A percentile compares a stretch with the other conserved stretches of the same genome.
Evolutionary conservation across 768 basidiomycete genomes (phyloP).

Genomic region (Russula brevipes): DNA sequence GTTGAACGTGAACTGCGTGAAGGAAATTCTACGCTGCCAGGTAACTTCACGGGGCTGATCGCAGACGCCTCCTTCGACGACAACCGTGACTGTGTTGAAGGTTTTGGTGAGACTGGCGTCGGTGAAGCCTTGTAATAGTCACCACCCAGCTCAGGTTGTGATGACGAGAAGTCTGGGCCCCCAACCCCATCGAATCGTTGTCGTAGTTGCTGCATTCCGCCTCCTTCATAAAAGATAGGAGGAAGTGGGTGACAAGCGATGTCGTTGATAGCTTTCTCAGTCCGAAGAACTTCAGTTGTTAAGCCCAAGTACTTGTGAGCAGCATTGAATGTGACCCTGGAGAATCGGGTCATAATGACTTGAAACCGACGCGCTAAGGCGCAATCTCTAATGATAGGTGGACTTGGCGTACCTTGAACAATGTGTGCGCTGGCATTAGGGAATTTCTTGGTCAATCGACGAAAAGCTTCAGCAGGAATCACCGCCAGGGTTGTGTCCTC

Average conservation of each 20-base stretch:
- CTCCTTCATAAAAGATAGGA: slow-evolving; percentile 83
- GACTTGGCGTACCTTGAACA: slow-evolving; percentile 65
- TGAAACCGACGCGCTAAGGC: slow-evolving; percentile 14
- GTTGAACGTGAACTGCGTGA: slow-evolving; percentile 34
- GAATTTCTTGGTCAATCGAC: slow-evolving; percentile 88
- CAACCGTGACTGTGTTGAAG: slow-evolving; percentile 13
- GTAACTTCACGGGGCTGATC: slow-evolving; percentile 28
- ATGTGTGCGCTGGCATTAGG: slow-evolving; percentile 97
- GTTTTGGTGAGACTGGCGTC: slow-evolving; percentile 25
- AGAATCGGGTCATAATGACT: slow-evolving; percentile 93
- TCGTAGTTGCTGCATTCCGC: slow-evolving; percentile 83
- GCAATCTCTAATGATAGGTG: background rate
- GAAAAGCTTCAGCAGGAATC: slow-evolving; percentile 96
- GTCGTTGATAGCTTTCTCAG: slow-evolving; percentile 96
- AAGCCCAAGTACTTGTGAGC: slow-evolving; percentile 95
- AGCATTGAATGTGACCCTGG: slow-evolving; percentile 95
- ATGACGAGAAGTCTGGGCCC: slow-evolving; percentile 30
- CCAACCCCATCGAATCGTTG: slow-evolving; percentile 74
- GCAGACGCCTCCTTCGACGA: slow-evolving; percentile 28
- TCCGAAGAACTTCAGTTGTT: slow-evolving; percentile 90
- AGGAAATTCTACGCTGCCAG: slow-evolving; percentile 20
- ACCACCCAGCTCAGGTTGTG: slow-evolving; percentile 42
- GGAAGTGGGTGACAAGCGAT: slow-evolving; percentile 96
- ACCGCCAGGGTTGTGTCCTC: slow-evolving; percentile 97
- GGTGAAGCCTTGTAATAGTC: slow-evolving; percentile 49